Evolutionary conservation across 2,329 filamentous ascomycete genomes (phyloP).

Genomic region (Verticillium albo-atrum): DNA sequence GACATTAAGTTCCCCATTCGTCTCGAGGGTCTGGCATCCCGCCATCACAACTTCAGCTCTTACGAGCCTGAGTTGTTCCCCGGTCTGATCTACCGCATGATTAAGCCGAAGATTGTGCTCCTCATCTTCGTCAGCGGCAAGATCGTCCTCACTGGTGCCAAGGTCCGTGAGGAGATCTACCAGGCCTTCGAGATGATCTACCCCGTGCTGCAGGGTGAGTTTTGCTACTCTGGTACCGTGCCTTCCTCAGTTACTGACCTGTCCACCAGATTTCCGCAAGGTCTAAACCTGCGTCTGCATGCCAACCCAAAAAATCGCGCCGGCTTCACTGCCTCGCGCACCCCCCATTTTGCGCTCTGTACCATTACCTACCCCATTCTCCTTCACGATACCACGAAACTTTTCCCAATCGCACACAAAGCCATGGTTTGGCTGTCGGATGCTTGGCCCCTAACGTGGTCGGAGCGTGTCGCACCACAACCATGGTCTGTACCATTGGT

Average conservation of each 20-base stretch:
- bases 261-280: conserved; percentile 49
- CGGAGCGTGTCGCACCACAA: neutral
- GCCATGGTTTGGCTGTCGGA: conserved; percentile 4
- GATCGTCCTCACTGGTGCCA: conserved; percentile 95
- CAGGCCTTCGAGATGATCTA: conserved; percentile 97
- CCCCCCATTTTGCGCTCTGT: conserved; percentile 22
- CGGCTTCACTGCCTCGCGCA: neutral
- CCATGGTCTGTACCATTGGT: conserved; percentile 29
- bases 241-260: conserved; percentile 7
- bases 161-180: conserved; percentile 97
- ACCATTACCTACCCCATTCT: conserved; percentile 31
- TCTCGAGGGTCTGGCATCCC: conserved; percentile 88
- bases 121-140: conserved; percentile 98
- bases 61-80: conserved; percentile 99
- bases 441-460: neutral
- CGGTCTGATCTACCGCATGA: conserved; percentile 99
- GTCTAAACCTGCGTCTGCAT: conserved; percentile 32
- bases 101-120: conserved; percentile 98
- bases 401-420: conserved; percentile 11
- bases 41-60: conserved; percentile 98
- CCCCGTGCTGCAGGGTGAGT: conserved; percentile 80
- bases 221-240: conserved; percentile 11
- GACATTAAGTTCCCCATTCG: conserved; percentile 99
- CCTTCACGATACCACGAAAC: conserved; percentile 44
- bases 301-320: neutral